phyloP scores from a whole-genome alignment of 768 basidiomycete genomes.

The Phanerochaete carnosa region DNA sequence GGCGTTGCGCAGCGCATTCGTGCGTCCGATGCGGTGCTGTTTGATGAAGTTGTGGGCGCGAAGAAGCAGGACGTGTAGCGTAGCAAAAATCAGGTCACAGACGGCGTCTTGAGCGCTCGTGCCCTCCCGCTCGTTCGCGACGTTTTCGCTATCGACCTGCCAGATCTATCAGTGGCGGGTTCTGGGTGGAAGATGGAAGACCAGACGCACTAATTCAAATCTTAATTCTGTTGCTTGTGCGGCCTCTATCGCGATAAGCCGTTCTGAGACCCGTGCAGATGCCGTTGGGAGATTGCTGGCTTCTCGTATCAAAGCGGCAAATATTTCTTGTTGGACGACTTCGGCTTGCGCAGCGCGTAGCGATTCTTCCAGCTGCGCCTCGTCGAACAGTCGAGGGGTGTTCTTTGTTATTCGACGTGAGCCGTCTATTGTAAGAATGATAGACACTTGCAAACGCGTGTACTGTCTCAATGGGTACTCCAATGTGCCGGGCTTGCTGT shows the following conservation, averaged over 20 bases:
- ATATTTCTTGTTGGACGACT: constrained; percentile 79
- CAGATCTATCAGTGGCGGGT: background rate
- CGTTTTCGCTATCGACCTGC: constrained; percentile 27
- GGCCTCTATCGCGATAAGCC: constrained; percentile 73
- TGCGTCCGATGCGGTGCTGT: constrained; percentile 31
- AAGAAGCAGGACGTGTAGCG: constrained; percentile 61
- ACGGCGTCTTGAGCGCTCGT: constrained; percentile 18
- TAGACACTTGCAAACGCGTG: constrained; percentile 59
- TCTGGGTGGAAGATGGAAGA: background rate
- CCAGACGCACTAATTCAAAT: constrained; percentile 63
- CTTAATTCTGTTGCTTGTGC: constrained; percentile 64
- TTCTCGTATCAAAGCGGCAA: constrained; percentile 68
- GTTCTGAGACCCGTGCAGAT: constrained; percentile 75
- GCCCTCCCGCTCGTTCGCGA: background rate
- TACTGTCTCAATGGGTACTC: constrained; percentile 64
- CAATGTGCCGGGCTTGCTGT: constrained; percentile 38
- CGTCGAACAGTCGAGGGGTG: constrained; percentile 26
- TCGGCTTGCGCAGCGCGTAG: constrained; percentile 65
- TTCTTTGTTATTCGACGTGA: constrained; percentile 35
- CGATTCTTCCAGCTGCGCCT: constrained; percentile 43
- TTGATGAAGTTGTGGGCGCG: constrained; percentile 54
- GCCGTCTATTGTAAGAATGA: constrained; percentile 38
- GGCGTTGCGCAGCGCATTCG: constrained; percentile 21
- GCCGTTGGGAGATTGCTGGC: constrained; percentile 75
- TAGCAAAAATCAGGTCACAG: constrained; percentile 68